phyloP scores from a whole-genome alignment of 352 stramenopile species.

The Poterioochromonas sp. region DNA sequence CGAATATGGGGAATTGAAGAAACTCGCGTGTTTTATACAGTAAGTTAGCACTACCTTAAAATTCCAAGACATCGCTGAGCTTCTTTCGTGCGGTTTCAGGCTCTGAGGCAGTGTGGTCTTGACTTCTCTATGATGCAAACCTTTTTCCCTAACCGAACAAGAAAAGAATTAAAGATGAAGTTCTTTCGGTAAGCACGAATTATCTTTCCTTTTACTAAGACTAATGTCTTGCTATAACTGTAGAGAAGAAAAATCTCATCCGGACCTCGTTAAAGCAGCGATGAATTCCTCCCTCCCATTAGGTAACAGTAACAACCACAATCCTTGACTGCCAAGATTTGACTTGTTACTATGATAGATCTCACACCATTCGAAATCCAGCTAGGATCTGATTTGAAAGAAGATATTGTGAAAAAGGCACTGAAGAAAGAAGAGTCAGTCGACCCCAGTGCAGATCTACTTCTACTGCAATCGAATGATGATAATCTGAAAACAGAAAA shows the following conservation, averaged over 20 bases:
- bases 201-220: background rate
- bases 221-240: background rate
- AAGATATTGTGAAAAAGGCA: background rate
- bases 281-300: background rate
- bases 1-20: background rate
- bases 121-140: conserved; percentile 23
- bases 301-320: too few species aligned
- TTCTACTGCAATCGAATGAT: too few species aligned
- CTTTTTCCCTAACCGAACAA: conserved; percentile 10
- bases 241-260: conserved; percentile 21
- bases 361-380: background rate
- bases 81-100: background rate
- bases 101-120: conserved; percentile 9
- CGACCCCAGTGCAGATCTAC: too few species aligned
- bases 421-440: too few species aligned
- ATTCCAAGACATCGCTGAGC: too few species aligned
- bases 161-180: conserved; percentile 22
- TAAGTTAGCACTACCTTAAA: too few species aligned
- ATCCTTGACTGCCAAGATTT: too few species aligned
- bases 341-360: too few species aligned
- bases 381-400: background rate
- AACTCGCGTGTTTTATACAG: background rate
- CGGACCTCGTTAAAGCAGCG: conserved; percentile 1
- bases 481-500: too few species aligned
- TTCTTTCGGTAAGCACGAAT: background rate